Conservation (phyloP, 75 land plant species). For the Pinus albicaulis region DNA sequence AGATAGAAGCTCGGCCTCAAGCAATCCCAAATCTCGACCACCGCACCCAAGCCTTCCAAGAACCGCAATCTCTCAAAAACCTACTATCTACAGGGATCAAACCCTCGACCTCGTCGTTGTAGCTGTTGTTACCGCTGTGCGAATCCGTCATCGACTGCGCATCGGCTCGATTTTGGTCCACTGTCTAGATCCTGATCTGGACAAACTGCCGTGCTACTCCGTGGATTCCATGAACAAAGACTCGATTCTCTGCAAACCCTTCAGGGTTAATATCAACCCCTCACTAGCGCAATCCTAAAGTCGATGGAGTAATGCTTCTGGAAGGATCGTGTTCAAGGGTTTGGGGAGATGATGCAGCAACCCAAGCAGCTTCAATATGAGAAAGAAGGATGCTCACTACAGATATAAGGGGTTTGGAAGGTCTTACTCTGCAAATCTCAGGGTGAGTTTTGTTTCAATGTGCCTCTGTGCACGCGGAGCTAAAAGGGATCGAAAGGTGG, state of each 20-base stretch:
- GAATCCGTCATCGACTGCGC: conserved; percentile 36
- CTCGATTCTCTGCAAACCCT: conserved; percentile 1
- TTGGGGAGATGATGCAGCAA: too few relatives aligned
- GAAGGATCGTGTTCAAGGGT: too few relatives aligned
- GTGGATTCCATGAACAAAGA: conserved; percentile 42
- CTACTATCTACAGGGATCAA: conserved; percentile 23
- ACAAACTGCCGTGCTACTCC: conserved; percentile 46
- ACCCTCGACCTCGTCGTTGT: conserved; percentile 26
- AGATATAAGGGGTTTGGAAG: too few relatives aligned
- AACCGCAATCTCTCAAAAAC: conserved; percentile 15
- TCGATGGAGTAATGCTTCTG: too few relatives aligned
- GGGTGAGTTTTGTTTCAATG: too few relatives aligned
- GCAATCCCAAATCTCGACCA: conserved; percentile 16
- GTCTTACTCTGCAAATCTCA: too few relatives aligned
- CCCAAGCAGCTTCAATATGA: too few relatives aligned
- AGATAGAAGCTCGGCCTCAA: conserved; percentile 67
- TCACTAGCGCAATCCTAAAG: too few relatives aligned
- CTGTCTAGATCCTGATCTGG: conserved; percentile 47
- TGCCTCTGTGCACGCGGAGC: too few relatives aligned
- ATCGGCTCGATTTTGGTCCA: conserved; percentile 42
- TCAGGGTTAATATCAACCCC: neutral
- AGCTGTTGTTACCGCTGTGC: neutral
- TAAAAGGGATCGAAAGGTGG: too few relatives aligned
- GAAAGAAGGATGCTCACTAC: too few relatives aligned
- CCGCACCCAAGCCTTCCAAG: neutral